phyloP scores from a whole-genome alignment of 2,329 filamentous ascomycete genomes.

The Aotearoamyces nothofagi region DNA sequence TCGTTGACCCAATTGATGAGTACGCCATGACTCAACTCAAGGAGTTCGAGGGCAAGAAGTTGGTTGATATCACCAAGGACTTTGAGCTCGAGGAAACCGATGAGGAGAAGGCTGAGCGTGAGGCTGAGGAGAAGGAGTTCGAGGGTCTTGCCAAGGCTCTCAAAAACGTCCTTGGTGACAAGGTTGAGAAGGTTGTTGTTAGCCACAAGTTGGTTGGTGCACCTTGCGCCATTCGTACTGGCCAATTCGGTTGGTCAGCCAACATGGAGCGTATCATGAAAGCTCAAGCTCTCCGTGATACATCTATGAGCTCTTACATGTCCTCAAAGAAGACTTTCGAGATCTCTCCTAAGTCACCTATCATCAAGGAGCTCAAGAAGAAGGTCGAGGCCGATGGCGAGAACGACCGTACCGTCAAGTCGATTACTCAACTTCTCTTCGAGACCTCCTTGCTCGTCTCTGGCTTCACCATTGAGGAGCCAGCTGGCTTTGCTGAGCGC shows the following conservation, averaged over 20 bases:
- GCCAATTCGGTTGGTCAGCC: conserved; percentile 98
- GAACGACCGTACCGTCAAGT: conserved; percentile 98
- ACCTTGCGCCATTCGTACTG: conserved; percentile 96
- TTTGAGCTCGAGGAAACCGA: conserved; percentile 99
- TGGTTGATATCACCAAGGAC: conserved; percentile 99
- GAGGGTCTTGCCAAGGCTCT: conserved; percentile 89
- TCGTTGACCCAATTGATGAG: conserved; percentile 78
- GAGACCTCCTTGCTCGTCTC: conserved; percentile 98
- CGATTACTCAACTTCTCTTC: conserved; percentile 94
- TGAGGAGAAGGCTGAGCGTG: conserved; percentile 93
- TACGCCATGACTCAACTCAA: conserved; percentile 37
- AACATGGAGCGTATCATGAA: conserved; percentile 99
- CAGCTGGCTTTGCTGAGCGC: conserved; percentile 92
- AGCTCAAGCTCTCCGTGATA: conserved; percentile 98
- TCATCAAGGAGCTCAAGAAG: conserved; percentile 98
- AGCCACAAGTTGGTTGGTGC: conserved; percentile 91
- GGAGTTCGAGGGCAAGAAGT: conserved; percentile 99
- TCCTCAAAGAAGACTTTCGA: conserved; percentile 99
- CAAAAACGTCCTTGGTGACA: conserved; percentile 98
- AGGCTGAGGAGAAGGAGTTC: conserved; percentile 96
- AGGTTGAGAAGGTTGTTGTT: conserved; percentile 99
- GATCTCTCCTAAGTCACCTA: conserved; percentile 96
- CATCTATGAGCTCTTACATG: conserved; percentile 99
- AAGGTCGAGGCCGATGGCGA: conserved; percentile 97
- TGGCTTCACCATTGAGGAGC: conserved; percentile 99